Conservation (phyloP, 2,329 filamentous ascomycete genomes). For the Colletotrichum destructivum region DNA sequence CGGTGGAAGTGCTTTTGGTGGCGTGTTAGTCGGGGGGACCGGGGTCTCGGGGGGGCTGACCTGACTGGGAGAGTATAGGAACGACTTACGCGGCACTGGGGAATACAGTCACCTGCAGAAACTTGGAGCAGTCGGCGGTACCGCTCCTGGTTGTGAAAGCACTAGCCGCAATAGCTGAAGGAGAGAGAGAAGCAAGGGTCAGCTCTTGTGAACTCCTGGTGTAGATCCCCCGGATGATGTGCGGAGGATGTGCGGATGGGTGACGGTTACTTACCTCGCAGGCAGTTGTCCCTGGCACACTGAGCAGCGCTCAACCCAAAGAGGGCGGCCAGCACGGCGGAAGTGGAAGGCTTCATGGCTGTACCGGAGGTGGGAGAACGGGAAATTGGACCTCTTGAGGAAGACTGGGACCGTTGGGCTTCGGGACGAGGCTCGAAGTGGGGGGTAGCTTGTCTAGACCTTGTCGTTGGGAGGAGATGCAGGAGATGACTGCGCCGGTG, state of each 20-base stretch:
- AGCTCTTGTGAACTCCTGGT: conserved; percentile 1
- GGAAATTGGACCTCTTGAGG: conserved; percentile 23
- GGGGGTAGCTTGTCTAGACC: conserved; percentile 29
- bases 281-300: conserved; percentile 41
- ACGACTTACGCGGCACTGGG: conserved; percentile 26
- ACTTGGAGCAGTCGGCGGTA: conserved; percentile 38
- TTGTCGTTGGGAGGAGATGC: conserved; percentile 34
- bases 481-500: conserved; percentile 38
- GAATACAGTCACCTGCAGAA: conserved; percentile 30
- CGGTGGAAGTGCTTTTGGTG: conserved; percentile 24
- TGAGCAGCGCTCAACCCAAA: conserved; percentile 38
- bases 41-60: neutral
- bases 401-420: conserved; percentile 19
- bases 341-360: conserved; percentile 39
- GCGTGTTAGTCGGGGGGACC: conserved; percentile 6
- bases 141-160: conserved; percentile 26
- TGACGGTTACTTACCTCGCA: conserved; percentile 26
- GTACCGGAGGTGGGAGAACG: conserved; percentile 11
- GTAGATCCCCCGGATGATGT: neutral
- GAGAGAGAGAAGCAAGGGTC: neutral
- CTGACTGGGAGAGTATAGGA: neutral
- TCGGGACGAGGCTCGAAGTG: conserved; percentile 29
- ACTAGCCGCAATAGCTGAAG: conserved; percentile 37
- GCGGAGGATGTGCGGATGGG: conserved; percentile 2
- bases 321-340: conserved; percentile 40